These are phyloP conservation scores for Oidium heveae DNA, from an alignment of 2,329 filamentous ascomycete species.

Conservation along the genomic window DNA sequence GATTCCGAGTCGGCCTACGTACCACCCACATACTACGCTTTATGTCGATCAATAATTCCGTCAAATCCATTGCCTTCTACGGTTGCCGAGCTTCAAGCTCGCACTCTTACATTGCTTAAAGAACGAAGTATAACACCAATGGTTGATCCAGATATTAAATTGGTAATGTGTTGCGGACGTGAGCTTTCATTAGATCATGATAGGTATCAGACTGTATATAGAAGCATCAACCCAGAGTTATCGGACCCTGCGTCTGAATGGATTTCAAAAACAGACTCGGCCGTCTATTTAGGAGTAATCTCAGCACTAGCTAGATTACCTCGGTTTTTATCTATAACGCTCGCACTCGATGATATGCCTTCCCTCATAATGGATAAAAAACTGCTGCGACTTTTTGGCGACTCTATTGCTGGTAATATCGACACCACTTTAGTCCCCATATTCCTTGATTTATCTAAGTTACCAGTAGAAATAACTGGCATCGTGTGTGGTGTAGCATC, in stretches of 20 bases:
- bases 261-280: conserved; percentile 35
- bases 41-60: conserved; percentile 23
- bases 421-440: conserved; percentile 58
- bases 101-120: conserved; percentile 66
- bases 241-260: conserved; percentile 15
- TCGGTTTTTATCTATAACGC: conserved; percentile 47
- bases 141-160: conserved; percentile 39
- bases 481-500: conserved; percentile 90
- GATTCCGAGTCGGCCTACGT: conserved; percentile 43
- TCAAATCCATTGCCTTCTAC: conserved; percentile 54
- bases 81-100: conserved; percentile 52
- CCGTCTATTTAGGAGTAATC: conserved; percentile 36
- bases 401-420: conserved; percentile 51
- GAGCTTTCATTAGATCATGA: conserved; percentile 11
- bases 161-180: conserved; percentile 62
- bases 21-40: conserved; percentile 18
- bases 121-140: conserved; percentile 49
- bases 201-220: conserved; percentile 4
- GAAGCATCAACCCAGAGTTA: not conserved
- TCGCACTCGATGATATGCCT: conserved; percentile 48
- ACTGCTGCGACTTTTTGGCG: conserved; percentile 39
- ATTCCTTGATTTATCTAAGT: conserved; percentile 55
- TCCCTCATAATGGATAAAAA: conserved; percentile 47
- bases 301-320: conserved; percentile 35
- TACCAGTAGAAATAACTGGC: conserved; percentile 72